Conservation (phyloP, 805 yeast genomes). For the Sugiyamaella qingdaonensis region DNA sequence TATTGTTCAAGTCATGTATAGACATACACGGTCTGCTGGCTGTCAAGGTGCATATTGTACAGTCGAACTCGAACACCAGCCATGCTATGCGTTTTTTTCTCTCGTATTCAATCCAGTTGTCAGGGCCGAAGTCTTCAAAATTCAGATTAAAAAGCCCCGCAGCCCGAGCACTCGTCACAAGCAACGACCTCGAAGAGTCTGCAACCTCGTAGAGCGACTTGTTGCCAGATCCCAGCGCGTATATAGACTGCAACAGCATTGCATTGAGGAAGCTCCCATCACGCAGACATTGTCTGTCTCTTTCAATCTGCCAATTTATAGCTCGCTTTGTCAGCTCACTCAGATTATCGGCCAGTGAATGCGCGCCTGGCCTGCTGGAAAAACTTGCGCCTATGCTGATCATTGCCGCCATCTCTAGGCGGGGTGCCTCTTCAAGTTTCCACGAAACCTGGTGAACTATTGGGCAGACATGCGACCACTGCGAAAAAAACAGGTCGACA, state of each 20-base stretch:
- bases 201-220: conserved; percentile 21
- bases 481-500: conserved; percentile 18
- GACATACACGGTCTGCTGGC: conserved; percentile 21
- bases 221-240: conserved; percentile 23
- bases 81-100: conserved; percentile 20
- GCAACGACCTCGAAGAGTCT: conserved; percentile 18
- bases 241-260: conserved; percentile 20
- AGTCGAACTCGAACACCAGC: conserved; percentile 24
- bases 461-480: conserved; percentile 19
- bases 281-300: conserved; percentile 17
- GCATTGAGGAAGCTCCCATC: conserved; percentile 20
- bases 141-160: conserved; percentile 19
- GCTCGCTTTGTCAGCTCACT: conserved; percentile 21
- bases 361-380: conserved; percentile 20
- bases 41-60: conserved; percentile 20
- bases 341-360: conserved; percentile 21
- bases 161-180: conserved; percentile 20
- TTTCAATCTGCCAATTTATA: conserved; percentile 16
- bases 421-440: conserved; percentile 13
- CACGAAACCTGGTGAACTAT: conserved; percentile 22
- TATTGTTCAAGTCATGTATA: conserved; percentile 21
- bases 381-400: conserved; percentile 23
- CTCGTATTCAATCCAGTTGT: conserved; percentile 21
- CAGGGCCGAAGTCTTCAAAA: conserved; percentile 13
- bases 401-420: conserved; percentile 20